Evolutionary conservation across 2,329 filamentous ascomycete species (phyloP), one percentile per base, ranked within the genome.

Genomic region (Hypoxylon sp.): DNA sequence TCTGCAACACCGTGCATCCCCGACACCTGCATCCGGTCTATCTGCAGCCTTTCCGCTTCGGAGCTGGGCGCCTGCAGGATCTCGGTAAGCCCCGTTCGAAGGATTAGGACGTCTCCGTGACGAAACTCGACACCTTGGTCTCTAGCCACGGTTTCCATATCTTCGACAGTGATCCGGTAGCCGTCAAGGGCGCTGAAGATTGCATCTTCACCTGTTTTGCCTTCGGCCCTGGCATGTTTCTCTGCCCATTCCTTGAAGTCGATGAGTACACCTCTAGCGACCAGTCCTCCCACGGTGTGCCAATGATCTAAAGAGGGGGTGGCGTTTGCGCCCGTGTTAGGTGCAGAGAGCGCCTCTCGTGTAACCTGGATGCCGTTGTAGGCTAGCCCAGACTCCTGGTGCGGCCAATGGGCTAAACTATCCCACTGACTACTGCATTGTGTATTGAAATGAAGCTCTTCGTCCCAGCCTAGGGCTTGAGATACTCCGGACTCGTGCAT

Each of bases 91-190:
- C 87, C 87, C 1, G 80, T 84, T 12, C 87, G 78, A 13, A 90
- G 67, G 32, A 90, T 74, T 7, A 90, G 74, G 45, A 90, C 81
- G 54, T 90, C 86, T 4, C 87, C 87, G 2, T 81, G 78, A 0
- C 75, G 78, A 62, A 89, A 85, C 53, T 87, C 79, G 17, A 89
- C 73, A 0, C 80, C 80, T 58, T 89, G 83, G 25, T 78, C 72
- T 23, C 72, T 72, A 0, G 83, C 87, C 23, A 83, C 82, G 6
- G 77, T 75, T 43, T 81, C 78, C 0, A 91, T 74, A 0, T 84
- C 78, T 1, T 73, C 63, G 2, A 79, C 69, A 0, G 75, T 77
- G 64, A 87, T 85, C 19, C 76, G 73, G 60, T 83, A 73, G 0
- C 74, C 71, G 3, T 75, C 75, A 37, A 83, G 76, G 1, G 82